Evolutionary conservation across 805 yeast genomes (phyloP), one percentile per base, ranked within the genome.

Genomic region (Candida argentea): DNA sequence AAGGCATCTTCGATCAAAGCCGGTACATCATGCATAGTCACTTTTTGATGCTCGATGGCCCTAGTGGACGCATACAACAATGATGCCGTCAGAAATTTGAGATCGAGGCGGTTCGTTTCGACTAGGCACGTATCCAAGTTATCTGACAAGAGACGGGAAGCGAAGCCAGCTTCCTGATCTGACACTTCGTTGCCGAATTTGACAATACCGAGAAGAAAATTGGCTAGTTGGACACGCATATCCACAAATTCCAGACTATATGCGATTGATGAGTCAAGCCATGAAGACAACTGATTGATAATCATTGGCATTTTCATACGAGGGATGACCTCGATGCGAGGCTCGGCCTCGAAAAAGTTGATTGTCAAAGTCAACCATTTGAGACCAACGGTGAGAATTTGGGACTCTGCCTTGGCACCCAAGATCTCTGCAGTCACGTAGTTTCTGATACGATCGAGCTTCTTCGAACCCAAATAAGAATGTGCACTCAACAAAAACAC

Each of bases 301-400:
- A 78, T 51, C 83, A 80, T 71, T 24, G 62, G 67, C 22, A 78
- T 55, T 39, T 91, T 65, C 42, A 76, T 86, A 3, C 68, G 60
- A 5, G 83, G 78, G 15, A 81, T 52, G 2, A 74, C 61, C n/a
- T 46, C 51, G 25, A 51, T 54, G 14, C 36, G 36, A 11, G 51
- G 60, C 5, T 38, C 37, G 3, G 51, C 33, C 28, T 50, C 43
- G 12, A 53, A 42, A 33, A 73, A 57, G 32, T 62, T 57, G 26
- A 58, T 62, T 22, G 78, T 50, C 3, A 76, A 38, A 1, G 73
- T 53, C 4, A 80, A 33, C 47, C 66, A 63, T 10, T 47, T 50
- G 20, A 72, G 45, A 0, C 79, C 79, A 3, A 45, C 45, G 3
- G 42, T 26, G 5, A 62, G 28, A 8, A 76, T 59, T 18, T 67